Evolutionary conservation across 805 yeast genomes (phyloP).

Genomic region (Saccharomycopsis amapae): DNA sequence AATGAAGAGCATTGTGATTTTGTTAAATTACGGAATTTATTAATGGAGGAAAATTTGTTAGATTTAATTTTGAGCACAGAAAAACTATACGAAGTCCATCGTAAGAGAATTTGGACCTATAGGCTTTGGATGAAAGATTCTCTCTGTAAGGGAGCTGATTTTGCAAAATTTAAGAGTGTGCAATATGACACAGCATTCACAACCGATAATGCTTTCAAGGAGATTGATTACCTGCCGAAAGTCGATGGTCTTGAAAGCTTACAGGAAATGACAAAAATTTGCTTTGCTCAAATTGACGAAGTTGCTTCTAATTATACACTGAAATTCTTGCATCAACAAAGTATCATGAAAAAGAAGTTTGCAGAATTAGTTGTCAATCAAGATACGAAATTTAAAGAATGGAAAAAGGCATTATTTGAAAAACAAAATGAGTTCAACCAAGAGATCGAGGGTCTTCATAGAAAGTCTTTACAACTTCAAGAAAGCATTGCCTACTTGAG

Average conservation of each 20-base stretch:
- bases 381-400: slow-evolving; percentile 51
- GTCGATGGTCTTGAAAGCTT: slow-evolving; percentile 31
- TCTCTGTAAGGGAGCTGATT: neutral
- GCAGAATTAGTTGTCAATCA: slow-evolving; percentile 39
- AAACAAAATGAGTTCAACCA: slow-evolving; percentile 51
- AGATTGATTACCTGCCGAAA: slow-evolving; percentile 4
- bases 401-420: slow-evolving; percentile 49
- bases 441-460: slow-evolving; percentile 42
- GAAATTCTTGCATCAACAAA: slow-evolving; percentile 38
- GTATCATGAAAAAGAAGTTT: slow-evolving; percentile 37
- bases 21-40: slow-evolving; percentile 48
- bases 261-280: slow-evolving; percentile 32
- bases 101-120: slow-evolving; percentile 48
- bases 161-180: neutral
- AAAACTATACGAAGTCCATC: slow-evolving; percentile 62
- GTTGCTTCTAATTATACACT: slow-evolving; percentile 39
- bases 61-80: slow-evolving; percentile 76
- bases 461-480: slow-evolving; percentile 33
- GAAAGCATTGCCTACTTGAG: slow-evolving; percentile 2
- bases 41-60: slow-evolving; percentile 65
- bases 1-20: slow-evolving; percentile 76
- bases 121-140: slow-evolving; percentile 27
- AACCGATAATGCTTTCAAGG: slow-evolving; percentile 2
- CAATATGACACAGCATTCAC: neutral
- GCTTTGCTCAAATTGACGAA: slow-evolving; percentile 33